Evolutionary conservation across 2,329 filamentous ascomycete genomes (phyloP), one percentile per base, ranked within the genome.

Genomic region (Cercospora berteroae): DNA sequence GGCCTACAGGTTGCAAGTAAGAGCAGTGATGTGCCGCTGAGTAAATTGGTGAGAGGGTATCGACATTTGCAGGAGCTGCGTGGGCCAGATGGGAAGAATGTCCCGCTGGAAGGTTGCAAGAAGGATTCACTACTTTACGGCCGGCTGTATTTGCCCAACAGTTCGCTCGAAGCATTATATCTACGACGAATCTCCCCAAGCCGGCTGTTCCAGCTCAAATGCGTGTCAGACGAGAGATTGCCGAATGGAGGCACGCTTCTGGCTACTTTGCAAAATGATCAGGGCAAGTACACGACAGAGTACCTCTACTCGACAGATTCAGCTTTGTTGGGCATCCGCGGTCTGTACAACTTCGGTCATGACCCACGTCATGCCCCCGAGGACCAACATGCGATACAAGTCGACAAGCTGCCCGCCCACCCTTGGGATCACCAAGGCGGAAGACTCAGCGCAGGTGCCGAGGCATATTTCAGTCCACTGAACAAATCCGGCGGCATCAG

Each of bases 401-500:
- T 23, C 9, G 52, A 58, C 7, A 48, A 56, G 7, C 1, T 58
- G 6, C 48, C 61, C 13, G 70, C 74, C 12, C 76, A 77, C 66
- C 74, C 71, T 7, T 76, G 74, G 72, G 88, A 90, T 76, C 87
- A 85, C 72, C 87, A 89, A 67, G 90, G 88, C 81, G 94, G 91
- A 8, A 89, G 94, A 20, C 93, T 98, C 77, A 96, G 92, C 75
- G 92, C 92, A 3, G 95, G 95, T 39, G 94, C 89, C 64, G 95
- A 99, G 80, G 84, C 96, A 39, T 99, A 98, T 82, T 99, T 99
- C 82, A 95, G 94, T 23, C 90, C 94, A 0, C 82, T 97, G 67
- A 98, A 97, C 78, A 97, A 97, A 77, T 93, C 93, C 23, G 92
- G 94, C 59, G 95, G 95, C 57, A 88, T 97, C 77, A 97, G 93